Evolutionary conservation across 2,329 filamentous ascomycete species (phyloP).

Genomic region (Paecilomyces variotii): DNA sequence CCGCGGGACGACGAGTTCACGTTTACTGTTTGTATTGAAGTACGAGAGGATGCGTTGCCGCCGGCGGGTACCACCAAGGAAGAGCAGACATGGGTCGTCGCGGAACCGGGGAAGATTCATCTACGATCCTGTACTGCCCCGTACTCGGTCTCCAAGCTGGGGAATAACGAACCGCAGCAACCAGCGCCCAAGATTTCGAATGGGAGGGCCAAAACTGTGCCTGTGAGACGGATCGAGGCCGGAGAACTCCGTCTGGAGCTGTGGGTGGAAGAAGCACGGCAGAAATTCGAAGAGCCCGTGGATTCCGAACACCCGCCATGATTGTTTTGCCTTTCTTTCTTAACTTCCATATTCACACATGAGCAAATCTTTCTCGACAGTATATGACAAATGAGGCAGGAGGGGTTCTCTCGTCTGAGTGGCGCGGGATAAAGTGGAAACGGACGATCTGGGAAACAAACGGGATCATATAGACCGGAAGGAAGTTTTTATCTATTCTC

Average conservation of each 20-base stretch:
- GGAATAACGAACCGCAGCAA: slow-evolving; percentile 27
- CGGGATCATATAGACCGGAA: slow-evolving; percentile 29
- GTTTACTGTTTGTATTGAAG: slow-evolving; percentile 43
- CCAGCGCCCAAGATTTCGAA: slow-evolving; percentile 25
- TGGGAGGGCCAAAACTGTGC: slow-evolving; percentile 49
- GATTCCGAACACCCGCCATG: slow-evolving; percentile 29
- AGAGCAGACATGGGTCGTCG: slow-evolving; percentile 55
- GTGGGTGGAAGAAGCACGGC: slow-evolving; percentile 60
- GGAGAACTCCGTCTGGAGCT: slow-evolving; percentile 60
- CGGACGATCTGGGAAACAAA: slow-evolving; percentile 30
- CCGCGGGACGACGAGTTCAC: slow-evolving; percentile 41
- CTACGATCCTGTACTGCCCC: slow-evolving; percentile 31
- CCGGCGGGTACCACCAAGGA: slow-evolving; percentile 39
- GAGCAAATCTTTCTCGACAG: slow-evolving; percentile 20
- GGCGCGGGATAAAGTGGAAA: slow-evolving; percentile 32
- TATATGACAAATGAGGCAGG: slow-evolving; percentile 32
- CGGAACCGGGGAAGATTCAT: slow-evolving; percentile 41
- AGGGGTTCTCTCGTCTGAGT: slow-evolving; percentile 23
- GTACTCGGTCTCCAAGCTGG: slow-evolving; percentile 30
- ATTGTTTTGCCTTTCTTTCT: slow-evolving; percentile 15
- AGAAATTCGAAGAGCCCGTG: slow-evolving; percentile 41
- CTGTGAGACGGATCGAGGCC: slow-evolving; percentile 55
- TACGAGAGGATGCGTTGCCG: slow-evolving; percentile 38
- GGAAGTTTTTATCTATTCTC: slow-evolving; percentile 24
- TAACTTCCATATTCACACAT: slow-evolving; percentile 5